Conservation (phyloP, 257 asterid genomes). For the Misopates orontium region DNA sequence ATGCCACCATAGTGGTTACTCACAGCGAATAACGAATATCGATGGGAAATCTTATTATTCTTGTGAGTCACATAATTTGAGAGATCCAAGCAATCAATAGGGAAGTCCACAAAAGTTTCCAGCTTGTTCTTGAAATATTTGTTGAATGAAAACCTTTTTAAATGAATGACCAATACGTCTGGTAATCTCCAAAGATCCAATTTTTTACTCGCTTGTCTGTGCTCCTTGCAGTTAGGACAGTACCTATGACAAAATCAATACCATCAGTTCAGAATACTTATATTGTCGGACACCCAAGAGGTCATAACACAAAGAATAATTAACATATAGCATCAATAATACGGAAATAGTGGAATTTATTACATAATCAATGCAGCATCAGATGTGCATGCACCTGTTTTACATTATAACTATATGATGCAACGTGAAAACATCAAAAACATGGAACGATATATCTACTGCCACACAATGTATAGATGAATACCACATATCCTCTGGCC, state of each 20-base stretch:
- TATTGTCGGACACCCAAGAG: not conserved
- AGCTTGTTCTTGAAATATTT: constrained; percentile 54
- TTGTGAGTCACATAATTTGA: constrained; percentile 46
- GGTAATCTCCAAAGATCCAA: constrained; percentile 87
- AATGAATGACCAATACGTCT: constrained; percentile 65
- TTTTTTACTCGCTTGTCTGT: constrained; percentile 68
- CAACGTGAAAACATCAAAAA: not conserved
- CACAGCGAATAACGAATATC: constrained; percentile 63
- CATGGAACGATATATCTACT: not conserved
- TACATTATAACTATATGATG: constrained; percentile 1
- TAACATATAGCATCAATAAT: not conserved
- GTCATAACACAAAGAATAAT: not conserved
- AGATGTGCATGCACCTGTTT: not conserved
- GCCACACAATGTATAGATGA: constrained; percentile 17
- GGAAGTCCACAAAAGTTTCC: constrained; percentile 72
- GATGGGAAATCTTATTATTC: constrained; percentile 33
- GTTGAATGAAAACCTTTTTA: constrained; percentile 71
- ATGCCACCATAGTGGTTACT: constrained; percentile 72
- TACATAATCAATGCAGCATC: not conserved
- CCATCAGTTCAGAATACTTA: constrained; percentile 18
- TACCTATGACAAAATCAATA: constrained; percentile 44
- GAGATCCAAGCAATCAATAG: constrained; percentile 60
- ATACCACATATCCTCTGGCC: constrained; percentile 81
- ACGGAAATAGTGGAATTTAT: not conserved
- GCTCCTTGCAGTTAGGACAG: constrained; percentile 72